phyloP scores from a whole-genome alignment of 1,284 basidiomycete genomes.

The Sporisorium iseilematis-ciliati region DNA sequence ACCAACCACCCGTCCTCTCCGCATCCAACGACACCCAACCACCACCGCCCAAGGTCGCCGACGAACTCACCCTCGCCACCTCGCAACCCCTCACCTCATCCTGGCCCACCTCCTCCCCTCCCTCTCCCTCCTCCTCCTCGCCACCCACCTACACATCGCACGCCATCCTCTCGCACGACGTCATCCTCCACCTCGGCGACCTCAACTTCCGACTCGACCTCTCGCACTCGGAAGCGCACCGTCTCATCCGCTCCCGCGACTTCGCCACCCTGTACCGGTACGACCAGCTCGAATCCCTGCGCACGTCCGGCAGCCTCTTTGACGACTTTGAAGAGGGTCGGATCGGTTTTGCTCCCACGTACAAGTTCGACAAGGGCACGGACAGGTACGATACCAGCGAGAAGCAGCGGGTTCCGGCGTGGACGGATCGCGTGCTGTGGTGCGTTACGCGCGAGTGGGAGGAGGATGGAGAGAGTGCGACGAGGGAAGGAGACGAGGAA shows the following conservation, averaged over 20 bases:
- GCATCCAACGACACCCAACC: not conserved
- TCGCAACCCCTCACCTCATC: not conserved
- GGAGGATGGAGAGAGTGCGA: not conserved
- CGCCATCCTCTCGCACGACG: constrained; percentile 42
- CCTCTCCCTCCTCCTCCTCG: not conserved
- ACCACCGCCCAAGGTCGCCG: constrained; percentile 1
- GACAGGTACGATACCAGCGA: constrained; percentile 94
- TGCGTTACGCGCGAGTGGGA: constrained; percentile 42
- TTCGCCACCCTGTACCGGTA: constrained; percentile 76
- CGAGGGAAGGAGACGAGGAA: constrained; percentile 3
- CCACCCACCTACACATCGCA: constrained; percentile 6
- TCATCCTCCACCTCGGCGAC: constrained; percentile 93
- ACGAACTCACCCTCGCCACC: constrained; percentile 3
- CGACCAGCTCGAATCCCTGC: constrained; percentile 73
- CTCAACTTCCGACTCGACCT: constrained; percentile 91
- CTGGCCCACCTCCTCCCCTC: not conserved
- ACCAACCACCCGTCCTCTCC: not conserved
- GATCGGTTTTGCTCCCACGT: constrained; percentile 87
- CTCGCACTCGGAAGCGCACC: constrained; percentile 83
- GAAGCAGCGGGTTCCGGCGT: constrained; percentile 94
- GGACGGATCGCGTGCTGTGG: constrained; percentile 82
- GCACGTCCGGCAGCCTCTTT: constrained; percentile 74
- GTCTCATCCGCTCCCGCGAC: constrained; percentile 33
- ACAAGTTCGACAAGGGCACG: constrained; percentile 81
- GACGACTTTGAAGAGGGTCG: constrained; percentile 87